These are phyloP conservation scores for Comarum palustre DNA, from an alignment of 306 rosid genomes.

Conservation along the genomic window DNA sequence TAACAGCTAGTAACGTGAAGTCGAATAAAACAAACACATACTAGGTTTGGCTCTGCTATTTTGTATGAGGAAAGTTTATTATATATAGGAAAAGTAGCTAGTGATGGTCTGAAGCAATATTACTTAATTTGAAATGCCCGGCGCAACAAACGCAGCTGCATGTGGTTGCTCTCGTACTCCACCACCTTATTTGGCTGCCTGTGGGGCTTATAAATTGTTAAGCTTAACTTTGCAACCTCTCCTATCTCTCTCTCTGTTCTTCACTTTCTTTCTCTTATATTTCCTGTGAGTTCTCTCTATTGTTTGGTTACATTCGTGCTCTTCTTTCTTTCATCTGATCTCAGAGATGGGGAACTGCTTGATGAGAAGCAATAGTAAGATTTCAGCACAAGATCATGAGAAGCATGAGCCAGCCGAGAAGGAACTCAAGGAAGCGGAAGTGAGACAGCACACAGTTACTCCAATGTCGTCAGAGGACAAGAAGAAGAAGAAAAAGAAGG, in stretches of 20 bases:
- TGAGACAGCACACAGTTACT: background rate
- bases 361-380: conserved; percentile 30
- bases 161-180: conserved; percentile 46
- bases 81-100: conserved; percentile 6
- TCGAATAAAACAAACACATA: background rate
- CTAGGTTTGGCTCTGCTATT: background rate
- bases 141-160: conserved; percentile 64
- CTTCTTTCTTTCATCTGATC: background rate
- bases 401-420: conserved; percentile 5
- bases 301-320: background rate
- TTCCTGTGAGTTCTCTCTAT: background rate
- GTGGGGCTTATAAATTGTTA: background rate
- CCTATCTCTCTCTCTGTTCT: conserved; percentile 11
- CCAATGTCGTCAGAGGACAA: background rate
- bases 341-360: conserved; percentile 74
- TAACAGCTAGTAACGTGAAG: background rate
- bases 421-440: conserved; percentile 18
- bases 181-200: background rate
- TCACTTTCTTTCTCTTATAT: background rate
- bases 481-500: conserved; percentile 21
- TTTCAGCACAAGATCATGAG: conserved; percentile 42
- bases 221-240: background rate
- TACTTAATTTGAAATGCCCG: conserved; percentile 31
- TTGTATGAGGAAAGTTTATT: background rate
- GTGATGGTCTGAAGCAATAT: conserved; percentile 25